A percentile compares a stretch with the other conserved stretches of the same genome.
Evolutionary conservation across 441 rosid species (phyloP).

Genomic region (Croton setiger): DNA sequence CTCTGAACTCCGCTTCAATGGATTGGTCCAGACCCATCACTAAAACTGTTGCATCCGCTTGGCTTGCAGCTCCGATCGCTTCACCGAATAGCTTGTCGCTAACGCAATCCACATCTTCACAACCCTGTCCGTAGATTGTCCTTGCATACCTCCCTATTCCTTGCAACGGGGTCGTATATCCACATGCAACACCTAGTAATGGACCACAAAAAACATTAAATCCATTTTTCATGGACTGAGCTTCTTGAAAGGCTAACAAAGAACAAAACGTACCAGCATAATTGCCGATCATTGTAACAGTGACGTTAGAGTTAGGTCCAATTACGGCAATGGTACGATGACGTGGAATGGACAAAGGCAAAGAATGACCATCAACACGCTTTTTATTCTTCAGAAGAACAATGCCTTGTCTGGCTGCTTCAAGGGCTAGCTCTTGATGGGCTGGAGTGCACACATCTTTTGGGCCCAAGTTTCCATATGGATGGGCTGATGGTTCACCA

Average conservation of each 20-base stretch:
- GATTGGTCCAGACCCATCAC: slow-evolving; percentile 91
- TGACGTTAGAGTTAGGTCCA: slow-evolving; percentile 77
- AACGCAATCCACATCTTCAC: slow-evolving; percentile 56
- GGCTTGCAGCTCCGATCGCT: slow-evolving; percentile 59
- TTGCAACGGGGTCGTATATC: slow-evolving; percentile 69
- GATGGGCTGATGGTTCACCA: slow-evolving; percentile 59
- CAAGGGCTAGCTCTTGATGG: slow-evolving; percentile 78
- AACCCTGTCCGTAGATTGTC: slow-evolving; percentile 57
- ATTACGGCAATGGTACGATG: slow-evolving; percentile 64
- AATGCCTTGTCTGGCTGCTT: slow-evolving; percentile 92
- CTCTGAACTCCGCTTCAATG: slow-evolving; percentile 75
- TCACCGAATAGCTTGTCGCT: slow-evolving; percentile 43
- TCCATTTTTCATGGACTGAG: background rate
- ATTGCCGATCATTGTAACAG: slow-evolving; percentile 83
- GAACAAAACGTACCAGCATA: slow-evolving; percentile 54
- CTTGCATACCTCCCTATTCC: slow-evolving; percentile 58
- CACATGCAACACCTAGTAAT: slow-evolving; percentile 72
- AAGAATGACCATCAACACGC: slow-evolving; percentile 29
- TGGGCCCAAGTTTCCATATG: slow-evolving; percentile 59
- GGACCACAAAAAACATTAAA: background rate
- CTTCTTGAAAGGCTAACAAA: too few relatives aligned
- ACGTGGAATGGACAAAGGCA: slow-evolving; percentile 57
- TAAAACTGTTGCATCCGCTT: slow-evolving; percentile 71
- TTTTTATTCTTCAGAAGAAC: slow-evolving; percentile 70
- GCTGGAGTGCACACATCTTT: slow-evolving; percentile 70